phyloP scores from a whole-genome alignment of 1,284 basidiomycete species.

The Entoloma clypeatum region DNA sequence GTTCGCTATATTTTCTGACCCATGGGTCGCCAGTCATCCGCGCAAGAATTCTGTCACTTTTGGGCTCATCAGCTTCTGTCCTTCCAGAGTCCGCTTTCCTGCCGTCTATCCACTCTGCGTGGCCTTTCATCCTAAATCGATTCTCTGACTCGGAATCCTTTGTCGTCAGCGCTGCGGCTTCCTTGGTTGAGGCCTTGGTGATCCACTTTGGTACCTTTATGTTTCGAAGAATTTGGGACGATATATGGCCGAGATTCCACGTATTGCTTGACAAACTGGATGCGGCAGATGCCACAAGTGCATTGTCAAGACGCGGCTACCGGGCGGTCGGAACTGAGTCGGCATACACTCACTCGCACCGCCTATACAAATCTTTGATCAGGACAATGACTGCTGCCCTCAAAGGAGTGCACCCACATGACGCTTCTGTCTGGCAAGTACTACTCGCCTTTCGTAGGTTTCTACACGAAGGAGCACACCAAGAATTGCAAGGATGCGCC shows the following conservation, averaged over 20 bases:
- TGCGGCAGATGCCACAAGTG: conserved; percentile 55
- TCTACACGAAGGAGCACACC: conserved; percentile 59
- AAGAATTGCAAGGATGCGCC: conserved; percentile 69
- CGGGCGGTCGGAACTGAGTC: conserved; percentile 59
- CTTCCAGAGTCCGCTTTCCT: conserved; percentile 75
- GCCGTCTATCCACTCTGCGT: conserved; percentile 79
- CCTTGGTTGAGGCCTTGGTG: conserved; percentile 66
- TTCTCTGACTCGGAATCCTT: conserved; percentile 69
- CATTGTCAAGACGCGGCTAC: conserved; percentile 53
- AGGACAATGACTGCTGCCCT: conserved; percentile 66
- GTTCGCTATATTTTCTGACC: conserved; percentile 87
- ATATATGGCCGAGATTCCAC: conserved; percentile 83
- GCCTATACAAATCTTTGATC: conserved; percentile 70
- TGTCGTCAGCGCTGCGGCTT: conserved; percentile 73
- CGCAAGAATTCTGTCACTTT: conserved; percentile 71
- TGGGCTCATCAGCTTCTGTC: conserved; percentile 70
- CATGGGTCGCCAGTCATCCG: conserved; percentile 83
- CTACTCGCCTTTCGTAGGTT: conserved; percentile 72
- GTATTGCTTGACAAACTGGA: conserved; percentile 57
- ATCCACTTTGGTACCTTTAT: conserved; percentile 77
- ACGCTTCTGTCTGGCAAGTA: conserved; percentile 75
- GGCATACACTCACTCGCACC: conserved; percentile 73
- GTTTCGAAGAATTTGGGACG: conserved; percentile 78
- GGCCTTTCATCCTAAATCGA: conserved; percentile 86
- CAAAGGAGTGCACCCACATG: conserved; percentile 62